A percentile compares a stretch with the other conserved stretches of the same genome.
Evolutionary conservation across 495 filamentous ascomycete genomes (phyloP).

Genomic region (Saxophila tyrrhenica): DNA sequence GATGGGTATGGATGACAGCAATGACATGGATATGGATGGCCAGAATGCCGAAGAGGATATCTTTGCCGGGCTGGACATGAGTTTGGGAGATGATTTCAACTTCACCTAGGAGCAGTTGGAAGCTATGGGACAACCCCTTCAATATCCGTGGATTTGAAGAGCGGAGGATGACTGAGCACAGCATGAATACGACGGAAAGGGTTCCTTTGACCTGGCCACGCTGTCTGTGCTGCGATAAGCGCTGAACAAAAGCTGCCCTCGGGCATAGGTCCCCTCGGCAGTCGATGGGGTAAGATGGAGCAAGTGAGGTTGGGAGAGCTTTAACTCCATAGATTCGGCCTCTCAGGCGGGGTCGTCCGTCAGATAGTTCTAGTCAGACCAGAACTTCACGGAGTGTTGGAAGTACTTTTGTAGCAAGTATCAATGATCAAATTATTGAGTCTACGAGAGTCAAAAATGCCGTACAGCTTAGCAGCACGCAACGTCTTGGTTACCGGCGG

Average conservation of each 20-base stretch:
- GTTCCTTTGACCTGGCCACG: too few species aligned
- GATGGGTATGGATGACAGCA: background rate
- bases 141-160: too few species aligned
- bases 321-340: background rate
- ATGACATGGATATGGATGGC: background rate
- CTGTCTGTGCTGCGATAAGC: too few species aligned
- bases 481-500: slow-evolving; percentile 61
- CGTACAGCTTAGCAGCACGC: slow-evolving; percentile 49
- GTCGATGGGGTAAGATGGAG: too few species aligned
- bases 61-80: slow-evolving; percentile 21
- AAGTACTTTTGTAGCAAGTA: background rate
- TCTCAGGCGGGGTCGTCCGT: background rate
- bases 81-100: slow-evolving; percentile 20
- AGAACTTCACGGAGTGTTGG: too few species aligned
- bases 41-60: slow-evolving; percentile 22
- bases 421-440: background rate
- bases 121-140: too few species aligned
- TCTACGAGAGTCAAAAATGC: slow-evolving; percentile 31
- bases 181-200: too few species aligned
- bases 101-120: slow-evolving; percentile 11
- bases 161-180: too few species aligned
- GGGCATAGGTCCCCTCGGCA: background rate
- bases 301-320: background rate
- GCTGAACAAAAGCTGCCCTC: too few species aligned
- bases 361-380: background rate